Base-by-base conservation (phyloP, 768 basidiomycete genomes). In the Trametes villosa region DNA sequence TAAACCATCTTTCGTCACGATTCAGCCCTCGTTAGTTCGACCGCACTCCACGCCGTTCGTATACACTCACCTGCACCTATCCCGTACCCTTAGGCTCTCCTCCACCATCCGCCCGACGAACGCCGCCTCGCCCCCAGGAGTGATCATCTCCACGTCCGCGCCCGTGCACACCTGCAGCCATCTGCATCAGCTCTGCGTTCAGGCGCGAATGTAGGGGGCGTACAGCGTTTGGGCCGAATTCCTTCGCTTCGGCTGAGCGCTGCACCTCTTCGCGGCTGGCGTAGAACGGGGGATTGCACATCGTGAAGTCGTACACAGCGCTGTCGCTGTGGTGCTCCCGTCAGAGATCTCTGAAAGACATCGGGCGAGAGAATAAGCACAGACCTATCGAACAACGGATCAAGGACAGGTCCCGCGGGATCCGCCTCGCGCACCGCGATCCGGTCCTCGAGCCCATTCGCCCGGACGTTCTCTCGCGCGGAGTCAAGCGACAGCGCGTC, bases 241-340 rank as follows among this genome's bases (percentile, higher is more conserved):
- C 83, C 67, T 98, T 98, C 7, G 76, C 75, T 20, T 81, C 80
- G 0, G 86, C 83, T 2, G 86, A 86, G 2, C 73, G 69, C 0
- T 68, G 64, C 9, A 94, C 81, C 59, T 98, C 96, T 30, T 86
- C 84, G 0, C 72, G 68, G 57, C 86, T 91, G n/a, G 78, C 71
- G 69, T 97, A 98, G 74, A 99, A 99, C 0, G 96, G 96, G 0
- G 96, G 96, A 72, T 98, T 99, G 75, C 96, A 98, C 86, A 98
- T 93, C 0, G 87, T 86, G 65, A 96, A 94, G 58, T 89, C 84
- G 67, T 87, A 85, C 46, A 22, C 46, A 29, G 36, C 13, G 36
- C 42, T 36, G 44, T 44, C 49, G 30, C 62, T 59, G 17, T 11
- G n/a, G 6, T n/a, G n/a, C n/a, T n/a, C 12, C 2, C 13, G 27